phyloP scores from a whole-genome alignment of 352 stramenopile genomes.

The Pythium rhizo-oryzae region DNA sequence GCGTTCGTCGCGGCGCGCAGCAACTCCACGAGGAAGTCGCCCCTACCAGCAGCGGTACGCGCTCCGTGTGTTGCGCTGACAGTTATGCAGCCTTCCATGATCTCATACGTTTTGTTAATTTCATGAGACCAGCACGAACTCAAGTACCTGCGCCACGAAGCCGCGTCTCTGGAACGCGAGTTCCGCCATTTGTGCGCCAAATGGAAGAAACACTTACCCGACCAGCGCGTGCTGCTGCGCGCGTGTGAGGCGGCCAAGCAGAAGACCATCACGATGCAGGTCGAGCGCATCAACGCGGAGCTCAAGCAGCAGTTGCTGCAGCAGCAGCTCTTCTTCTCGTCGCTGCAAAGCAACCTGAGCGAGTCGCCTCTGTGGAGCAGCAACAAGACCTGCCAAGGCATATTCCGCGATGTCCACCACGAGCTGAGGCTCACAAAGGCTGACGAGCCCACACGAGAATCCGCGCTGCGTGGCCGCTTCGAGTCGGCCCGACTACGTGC shows the following conservation, averaged over 20 bases:
- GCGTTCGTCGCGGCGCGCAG: slow-evolving; percentile 25
- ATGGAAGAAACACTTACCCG: slow-evolving; percentile 43
- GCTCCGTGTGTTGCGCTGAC: neutral
- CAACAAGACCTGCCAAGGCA: slow-evolving; percentile 34
- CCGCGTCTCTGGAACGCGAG: slow-evolving; percentile 35
- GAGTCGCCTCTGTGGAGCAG: slow-evolving; percentile 45
- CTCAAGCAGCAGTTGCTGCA: slow-evolving; percentile 54
- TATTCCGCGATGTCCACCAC: slow-evolving; percentile 50
- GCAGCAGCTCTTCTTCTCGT: slow-evolving; percentile 61
- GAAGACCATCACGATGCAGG: slow-evolving; percentile 45
- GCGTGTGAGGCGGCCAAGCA: slow-evolving; percentile 57
- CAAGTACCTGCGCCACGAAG: slow-evolving; percentile 45
- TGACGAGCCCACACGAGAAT: slow-evolving; percentile 16
- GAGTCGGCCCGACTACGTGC: slow-evolving; percentile 35
- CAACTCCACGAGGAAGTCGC: slow-evolving; percentile 13
- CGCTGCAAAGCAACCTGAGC: slow-evolving; percentile 46
- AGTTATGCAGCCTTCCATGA: too few relatives aligned
- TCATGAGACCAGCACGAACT: slow-evolving; percentile 45
- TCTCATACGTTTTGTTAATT: neutral
- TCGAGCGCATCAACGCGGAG: slow-evolving; percentile 50
- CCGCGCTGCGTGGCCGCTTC: slow-evolving; percentile 40
- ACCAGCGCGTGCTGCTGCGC: slow-evolving; percentile 37
- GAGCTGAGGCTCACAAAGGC: slow-evolving; percentile 31
- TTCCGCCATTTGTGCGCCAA: slow-evolving; percentile 42
- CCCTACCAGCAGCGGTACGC: slow-evolving; percentile 15